Conservation (phyloP, 352 stramenopile species). For the Globisporangium splendens region DNA sequence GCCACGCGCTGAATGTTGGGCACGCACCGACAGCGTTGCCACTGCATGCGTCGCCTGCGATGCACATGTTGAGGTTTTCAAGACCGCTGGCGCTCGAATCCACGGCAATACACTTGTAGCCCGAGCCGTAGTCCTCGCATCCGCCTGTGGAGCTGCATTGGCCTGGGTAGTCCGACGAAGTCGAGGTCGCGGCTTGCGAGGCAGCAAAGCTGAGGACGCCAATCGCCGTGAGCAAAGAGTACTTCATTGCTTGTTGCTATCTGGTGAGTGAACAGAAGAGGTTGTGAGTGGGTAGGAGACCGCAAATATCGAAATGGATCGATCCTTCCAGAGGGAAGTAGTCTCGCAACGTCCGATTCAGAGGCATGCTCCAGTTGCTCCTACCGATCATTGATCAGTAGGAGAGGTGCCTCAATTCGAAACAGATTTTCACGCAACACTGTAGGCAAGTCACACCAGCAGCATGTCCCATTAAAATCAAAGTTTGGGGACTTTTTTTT, state of each 20-base stretch:
- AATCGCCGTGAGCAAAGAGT: constrained; percentile 9
- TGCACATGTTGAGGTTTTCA: constrained; percentile 67
- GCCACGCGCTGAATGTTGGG: constrained; percentile 74
- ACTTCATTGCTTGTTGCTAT: constrained; percentile 7
- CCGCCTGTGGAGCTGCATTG: constrained; percentile 45
- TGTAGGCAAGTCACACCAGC: too few species aligned
- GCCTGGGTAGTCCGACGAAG: constrained; percentile 47
- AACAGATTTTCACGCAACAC: too few species aligned
- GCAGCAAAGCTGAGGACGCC: constrained; percentile 6
- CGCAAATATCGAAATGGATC: too few species aligned
- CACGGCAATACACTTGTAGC: constrained; percentile 71
- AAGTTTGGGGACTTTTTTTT: too few species aligned
- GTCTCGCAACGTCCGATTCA: too few species aligned
- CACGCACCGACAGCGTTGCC: constrained; percentile 58
- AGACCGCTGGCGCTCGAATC: constrained; percentile 52
- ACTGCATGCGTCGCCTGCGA: constrained; percentile 47
- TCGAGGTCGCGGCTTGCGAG: constrained; percentile 14
- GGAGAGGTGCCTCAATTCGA: too few species aligned
- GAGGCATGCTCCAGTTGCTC: too few species aligned
- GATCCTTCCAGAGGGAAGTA: too few species aligned
- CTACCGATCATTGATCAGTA: too few species aligned
- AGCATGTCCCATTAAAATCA: too few species aligned
- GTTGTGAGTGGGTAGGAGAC: too few species aligned
- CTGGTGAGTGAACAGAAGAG: too few species aligned
- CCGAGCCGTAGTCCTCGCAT: constrained; percentile 49